Percentiles rank a stretch among this genome's conserved stretches.
These are phyloP conservation scores for Cyberlindnera euphorbiae DNA, from an alignment of 805 yeast species.

Conservation along the genomic window DNA sequence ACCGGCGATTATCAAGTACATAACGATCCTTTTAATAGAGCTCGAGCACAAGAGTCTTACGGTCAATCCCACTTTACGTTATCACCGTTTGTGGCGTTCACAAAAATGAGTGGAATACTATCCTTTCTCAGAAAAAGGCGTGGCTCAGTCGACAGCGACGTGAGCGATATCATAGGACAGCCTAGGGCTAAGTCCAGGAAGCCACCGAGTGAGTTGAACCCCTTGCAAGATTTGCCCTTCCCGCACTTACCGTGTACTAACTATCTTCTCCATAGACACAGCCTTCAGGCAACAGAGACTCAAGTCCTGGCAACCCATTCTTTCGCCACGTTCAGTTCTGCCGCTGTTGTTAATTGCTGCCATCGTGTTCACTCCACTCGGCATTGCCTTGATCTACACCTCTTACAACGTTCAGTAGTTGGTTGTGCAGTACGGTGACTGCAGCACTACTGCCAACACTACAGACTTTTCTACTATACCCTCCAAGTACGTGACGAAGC, in stretches of 20 bases:
- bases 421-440: constrained; percentile 69
- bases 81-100: too few species aligned
- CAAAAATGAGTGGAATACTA: constrained; percentile 12
- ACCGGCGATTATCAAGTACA: too few species aligned
- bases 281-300: constrained; percentile 73
- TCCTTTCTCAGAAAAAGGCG: constrained; percentile 25
- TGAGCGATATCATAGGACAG: constrained; percentile 23
- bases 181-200: constrained; percentile 39
- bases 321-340: constrained; percentile 86
- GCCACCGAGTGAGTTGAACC: constrained; percentile 40
- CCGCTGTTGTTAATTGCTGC: constrained; percentile 76
- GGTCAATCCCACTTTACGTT: too few species aligned
- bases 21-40: too few species aligned
- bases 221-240: constrained; percentile 15
- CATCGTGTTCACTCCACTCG: constrained; percentile 83
- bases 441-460: constrained; percentile 48
- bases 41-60: too few species aligned
- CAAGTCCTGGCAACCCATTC: constrained; percentile 74
- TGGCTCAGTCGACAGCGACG: constrained; percentile 27
- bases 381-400: constrained; percentile 78
- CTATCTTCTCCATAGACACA: constrained; percentile 42
- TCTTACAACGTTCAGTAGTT: constrained; percentile 75
- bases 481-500: constrained; percentile 47
- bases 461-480: constrained; percentile 50
- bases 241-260: constrained; percentile 17